Base-by-base conservation (phyloP, 805 yeast species). In the Metschnikowia hibisci region DNA sequence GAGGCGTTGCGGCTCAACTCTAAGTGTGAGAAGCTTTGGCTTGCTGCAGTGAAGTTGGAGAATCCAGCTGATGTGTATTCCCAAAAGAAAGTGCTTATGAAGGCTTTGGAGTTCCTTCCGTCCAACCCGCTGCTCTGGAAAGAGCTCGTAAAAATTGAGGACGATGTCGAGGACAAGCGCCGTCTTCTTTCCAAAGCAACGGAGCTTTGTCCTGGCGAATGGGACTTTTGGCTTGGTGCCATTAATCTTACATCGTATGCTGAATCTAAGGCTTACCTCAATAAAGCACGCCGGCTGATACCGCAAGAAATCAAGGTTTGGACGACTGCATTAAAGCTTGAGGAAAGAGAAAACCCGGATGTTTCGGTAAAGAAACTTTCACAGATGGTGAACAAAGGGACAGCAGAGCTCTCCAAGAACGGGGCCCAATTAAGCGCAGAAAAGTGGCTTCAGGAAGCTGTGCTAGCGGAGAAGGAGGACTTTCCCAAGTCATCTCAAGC, bases 21-120 rank as follows among this genome's bases (percentile, higher is more conserved):
- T 0, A 64, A 62, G 27, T 80, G 89, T 2, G 71, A 78, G 26
- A 66, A 67, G 30, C 66, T 91, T 10, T 93, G 99, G 98, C 47
- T 78, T 3, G 76, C 76, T 46, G 95, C 95, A 0, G 58, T 70
- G 29, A 81, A 79, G 2, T 62, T 87, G 18, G 96, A 91, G 54
- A 55, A 56, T 32, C 39, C 56, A 0, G 64, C 64, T 2, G 89
- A 83, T 31, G 44, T 43, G 0, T 53, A 68, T 2, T 69, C 82
- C 1, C 78, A 80, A 48, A 74, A 74, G 39, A 66, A 79, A 44
- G 72, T 87, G 0, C 61, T 87, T 15, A 80, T 84, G 66, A 84
- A 80, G 52, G 96, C 88, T 0, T 62, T 91, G 11, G 89, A 82
- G 46, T 69, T 66, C 20, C 55, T 83, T 4, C 93, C 96, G 0